Conservation (phyloP, 768 basidiomycete genomes). For the Clavaria fumosa region DNA sequence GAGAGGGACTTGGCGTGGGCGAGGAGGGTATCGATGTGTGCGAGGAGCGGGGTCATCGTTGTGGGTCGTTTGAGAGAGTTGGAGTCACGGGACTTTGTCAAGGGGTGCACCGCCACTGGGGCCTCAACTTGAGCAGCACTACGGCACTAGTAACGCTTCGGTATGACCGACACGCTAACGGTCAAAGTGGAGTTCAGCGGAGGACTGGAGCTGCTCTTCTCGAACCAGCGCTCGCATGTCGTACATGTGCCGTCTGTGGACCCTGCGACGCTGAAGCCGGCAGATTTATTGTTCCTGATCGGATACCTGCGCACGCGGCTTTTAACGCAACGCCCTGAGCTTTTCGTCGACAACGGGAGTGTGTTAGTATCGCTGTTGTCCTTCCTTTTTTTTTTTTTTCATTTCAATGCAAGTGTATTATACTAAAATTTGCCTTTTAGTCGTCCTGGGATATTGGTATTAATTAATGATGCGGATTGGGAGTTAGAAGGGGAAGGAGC, state of each 20-base stretch:
- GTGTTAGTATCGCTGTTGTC: conserved; percentile 17
- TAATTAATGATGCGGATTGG: conserved; percentile 98
- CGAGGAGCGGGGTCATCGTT: conserved; percentile 44
- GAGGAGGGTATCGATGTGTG: conserved; percentile 53
- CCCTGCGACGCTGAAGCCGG: conserved; percentile 22
- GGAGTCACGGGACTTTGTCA: too few species aligned
- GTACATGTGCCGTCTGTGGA: conserved; percentile 18
- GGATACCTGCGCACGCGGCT: conserved; percentile 61
- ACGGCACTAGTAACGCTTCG: too few species aligned
- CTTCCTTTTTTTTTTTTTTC: background rate
- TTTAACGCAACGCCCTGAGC: conserved; percentile 70
- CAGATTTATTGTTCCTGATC: conserved; percentile 65
- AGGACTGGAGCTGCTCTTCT: conserved; percentile 76
- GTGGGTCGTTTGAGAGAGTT: too few species aligned
- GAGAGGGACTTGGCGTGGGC: conserved; percentile 37
- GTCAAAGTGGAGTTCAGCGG: conserved; percentile 70
- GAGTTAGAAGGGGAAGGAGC: conserved; percentile 91
- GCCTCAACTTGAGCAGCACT: too few species aligned
- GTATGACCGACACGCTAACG: conserved; percentile 12
- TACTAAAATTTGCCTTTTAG: conserved; percentile 24
- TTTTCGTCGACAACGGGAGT: conserved; percentile 86
- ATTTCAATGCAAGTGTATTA: too few species aligned
- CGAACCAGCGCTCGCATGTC: conserved; percentile 44
- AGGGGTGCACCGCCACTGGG: too few species aligned
- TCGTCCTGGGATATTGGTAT: conserved; percentile 88